Base-by-base conservation (phyloP, 257 asterid genomes). In the Solanum etuberosum region DNA sequence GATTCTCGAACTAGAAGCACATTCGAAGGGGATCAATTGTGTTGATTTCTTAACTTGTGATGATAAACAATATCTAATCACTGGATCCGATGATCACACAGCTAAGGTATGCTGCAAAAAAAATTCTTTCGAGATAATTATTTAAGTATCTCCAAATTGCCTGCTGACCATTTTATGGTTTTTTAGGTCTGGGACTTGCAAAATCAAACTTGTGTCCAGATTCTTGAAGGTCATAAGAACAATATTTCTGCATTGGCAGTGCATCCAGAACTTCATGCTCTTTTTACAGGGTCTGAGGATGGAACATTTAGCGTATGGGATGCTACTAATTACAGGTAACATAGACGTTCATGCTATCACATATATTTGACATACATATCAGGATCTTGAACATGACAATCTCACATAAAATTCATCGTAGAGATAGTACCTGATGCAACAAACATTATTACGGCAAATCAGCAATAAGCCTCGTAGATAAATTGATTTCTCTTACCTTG, bases 221-320 rank as follows among this genome's bases (percentile, higher is more conserved):
- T 97, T 27, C 93, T 97, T 80, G 99, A 97, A 80, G 99, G 99
- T 88, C 99, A 97, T 84, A 96, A 98, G 29, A 98, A 97, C 91
- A 97, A 97, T 89, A 96, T 97, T 35, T 97, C 99, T 89, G 99
- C 99, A 70, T 97, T 94, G 86, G 94, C 98, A 90, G 93, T 97
- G 89, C 99, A 97, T 90, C 99, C 99, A 70, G 98, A 95, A 85
- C 99, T 97, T 91, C 99, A 99, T 67, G 93, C 94, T 23, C 93
- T 97, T 81, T 93, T 97, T 85, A 95, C 99, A 71, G 99, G 99
- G 70, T 97, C 99, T 13, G 99, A 97, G 92, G 99, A 97, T 87
- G 99, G 99, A 65, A 95, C 99, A 14, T 98, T 95, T 78, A 98
- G 99, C 85, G 93, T 94, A 90, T 97, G 99, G 99, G 99, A 97